Evolutionary conservation across 202 grass and related monocot genomes (phyloP), one percentile per base, ranked within the genome.

Genomic region (Hordeum pubiflorum): DNA sequence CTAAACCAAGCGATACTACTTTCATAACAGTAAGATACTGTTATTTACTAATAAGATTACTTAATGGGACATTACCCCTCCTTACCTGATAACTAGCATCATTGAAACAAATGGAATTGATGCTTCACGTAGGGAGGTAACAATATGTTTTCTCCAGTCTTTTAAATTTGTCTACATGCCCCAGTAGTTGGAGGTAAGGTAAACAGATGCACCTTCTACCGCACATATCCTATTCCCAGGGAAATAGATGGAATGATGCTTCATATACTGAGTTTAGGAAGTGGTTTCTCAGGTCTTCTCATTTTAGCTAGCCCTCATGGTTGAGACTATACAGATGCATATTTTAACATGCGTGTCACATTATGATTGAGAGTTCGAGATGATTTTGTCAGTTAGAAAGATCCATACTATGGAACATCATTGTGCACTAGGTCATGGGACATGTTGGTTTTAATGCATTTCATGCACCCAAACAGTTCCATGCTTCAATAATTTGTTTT

Each of bases 281-380:
- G 15, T 63, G 12, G 43, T 63, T 65, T 85, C 15, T 38, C 6
- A 36, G 24, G 40, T 80, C 50, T 37, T 31, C 38, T 74, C 7
- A 41, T 59, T 74, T 64, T 74, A 39, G 54, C 58, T 72, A 17
- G 1, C n/a, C 3, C 52, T 6, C 4, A 13, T 14, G 63, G 17
- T 78, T 52, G 48, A 50, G 77, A 85, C 57, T 62, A 79, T 68
- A 24, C 22, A 75, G 3, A 62, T 75, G 62, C 61, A 61, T 24
- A 23, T 56, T 62, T 80, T 76, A 71, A 24, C 4, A 21, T 70
- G 7, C 18, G 38, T 37, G 82, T 86, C 39, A 5, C 39, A 59
- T 20, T 79, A 12, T 72, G 44, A 18, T 59, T 71, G 6, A 15
- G 69, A 18, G 48, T 52, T 52, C 17, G 4, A 39, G 48, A 20